Evolutionary conservation across 2,329 filamentous ascomycete genomes (phyloP).

Genomic region (Xylaria sp.): DNA sequence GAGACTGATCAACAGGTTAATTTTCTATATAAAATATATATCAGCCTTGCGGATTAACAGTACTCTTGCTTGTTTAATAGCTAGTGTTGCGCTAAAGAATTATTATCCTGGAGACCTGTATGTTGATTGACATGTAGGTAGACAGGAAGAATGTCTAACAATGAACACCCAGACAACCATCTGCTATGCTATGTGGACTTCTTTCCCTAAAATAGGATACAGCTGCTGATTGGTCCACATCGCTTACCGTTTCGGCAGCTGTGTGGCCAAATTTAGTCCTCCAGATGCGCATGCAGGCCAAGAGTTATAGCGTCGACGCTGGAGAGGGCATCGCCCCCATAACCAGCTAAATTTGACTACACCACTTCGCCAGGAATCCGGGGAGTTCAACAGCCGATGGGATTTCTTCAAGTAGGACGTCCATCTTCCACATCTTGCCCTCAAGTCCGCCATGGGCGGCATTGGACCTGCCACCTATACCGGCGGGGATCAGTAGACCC

Average conservation of each 20-base stretch:
- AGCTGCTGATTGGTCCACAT: not conserved
- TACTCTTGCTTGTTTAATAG: too few relatives aligned
- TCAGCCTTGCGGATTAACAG: too few relatives aligned
- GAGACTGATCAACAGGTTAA: too few relatives aligned
- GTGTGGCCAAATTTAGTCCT: conserved; percentile 15
- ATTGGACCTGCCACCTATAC: conserved; percentile 63
- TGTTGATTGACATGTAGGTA: not conserved
- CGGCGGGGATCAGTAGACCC: conserved; percentile 75
- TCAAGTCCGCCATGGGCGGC: conserved; percentile 66
- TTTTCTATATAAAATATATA: too few relatives aligned
- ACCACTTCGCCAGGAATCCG: conserved; percentile 76
- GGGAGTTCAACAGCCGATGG: conserved; percentile 69
- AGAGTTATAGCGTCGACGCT: conserved; percentile 7
- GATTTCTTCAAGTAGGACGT: conserved; percentile 83
- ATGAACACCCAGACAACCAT: too few relatives aligned
- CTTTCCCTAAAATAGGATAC: too few relatives aligned
- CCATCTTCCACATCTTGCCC: conserved; percentile 77
- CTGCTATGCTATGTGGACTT: too few relatives aligned
- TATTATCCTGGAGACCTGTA: too few relatives aligned
- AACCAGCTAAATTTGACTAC: conserved; percentile 70
- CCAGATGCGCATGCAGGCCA: conserved; percentile 14
- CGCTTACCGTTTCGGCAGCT: conserved; percentile 11
- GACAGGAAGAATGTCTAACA: too few relatives aligned
- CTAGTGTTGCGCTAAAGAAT: too few relatives aligned
- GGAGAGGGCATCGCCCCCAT: conserved; percentile 15